phyloP scores from a whole-genome alignment of 345 rosid species.

The Populus simonii region DNA sequence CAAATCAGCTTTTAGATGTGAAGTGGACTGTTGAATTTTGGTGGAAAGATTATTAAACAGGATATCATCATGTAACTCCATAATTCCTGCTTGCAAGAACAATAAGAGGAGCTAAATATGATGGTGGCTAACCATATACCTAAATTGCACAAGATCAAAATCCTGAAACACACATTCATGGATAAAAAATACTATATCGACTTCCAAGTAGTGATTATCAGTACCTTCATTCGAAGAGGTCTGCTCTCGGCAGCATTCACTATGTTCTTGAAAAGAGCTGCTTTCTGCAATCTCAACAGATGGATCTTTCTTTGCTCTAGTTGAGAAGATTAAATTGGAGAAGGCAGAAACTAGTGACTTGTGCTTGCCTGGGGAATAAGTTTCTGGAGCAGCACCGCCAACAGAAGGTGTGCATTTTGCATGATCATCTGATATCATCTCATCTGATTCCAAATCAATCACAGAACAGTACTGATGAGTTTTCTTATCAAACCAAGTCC shows the following conservation, averaged over 20 bases:
- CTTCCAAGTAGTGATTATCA: background rate
- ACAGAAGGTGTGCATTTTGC: slow-evolving; percentile 12
- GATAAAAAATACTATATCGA: background rate
- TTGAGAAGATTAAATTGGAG: slow-evolving; percentile 20
- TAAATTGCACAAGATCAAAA: slow-evolving; percentile 6
- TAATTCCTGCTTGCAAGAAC: slow-evolving; percentile 24
- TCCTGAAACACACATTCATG: background rate
- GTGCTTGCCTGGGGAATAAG: slow-evolving; percentile 11
- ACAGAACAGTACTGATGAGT: slow-evolving; percentile 16
- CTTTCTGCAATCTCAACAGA: slow-evolving; percentile 17
- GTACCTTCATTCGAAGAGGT: slow-evolving; percentile 28
- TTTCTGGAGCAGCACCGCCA: slow-evolving; percentile 13
- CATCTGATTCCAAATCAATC: slow-evolving; percentile 35
- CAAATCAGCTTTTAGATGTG: slow-evolving; percentile 11
- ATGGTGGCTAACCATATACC: background rate
- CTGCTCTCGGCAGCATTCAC: slow-evolving; percentile 16
- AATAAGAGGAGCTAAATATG: background rate
- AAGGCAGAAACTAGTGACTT: slow-evolving; percentile 14
- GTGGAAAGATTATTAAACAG: slow-evolving; percentile 6
- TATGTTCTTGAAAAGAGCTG: slow-evolving; percentile 14
- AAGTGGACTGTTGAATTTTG: slow-evolving; percentile 11
- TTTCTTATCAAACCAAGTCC: slow-evolving; percentile 16
- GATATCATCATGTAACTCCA: slow-evolving; percentile 4
- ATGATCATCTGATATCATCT: slow-evolving; percentile 5
- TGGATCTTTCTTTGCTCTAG: slow-evolving; percentile 14